Evolutionary conservation across 139 green algal species (phyloP), one percentile per base, ranked within the genome.

Genomic region (Coelastrella sp.): DNA sequence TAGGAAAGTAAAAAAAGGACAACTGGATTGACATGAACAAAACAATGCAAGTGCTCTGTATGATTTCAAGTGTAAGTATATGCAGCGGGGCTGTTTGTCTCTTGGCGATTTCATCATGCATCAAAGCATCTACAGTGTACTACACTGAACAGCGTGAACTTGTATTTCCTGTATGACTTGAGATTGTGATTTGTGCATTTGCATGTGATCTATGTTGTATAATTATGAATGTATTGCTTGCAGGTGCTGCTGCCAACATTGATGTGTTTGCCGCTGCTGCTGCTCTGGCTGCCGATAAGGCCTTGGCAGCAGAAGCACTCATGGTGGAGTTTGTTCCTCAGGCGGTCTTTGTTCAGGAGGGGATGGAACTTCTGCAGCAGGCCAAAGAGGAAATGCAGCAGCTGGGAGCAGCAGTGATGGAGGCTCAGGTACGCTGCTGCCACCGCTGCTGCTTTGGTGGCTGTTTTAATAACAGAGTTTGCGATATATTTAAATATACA

Each of bases 261-360:
- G 73, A 81, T 34, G 67, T 81, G 4, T 81, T 81, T 81, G 73
- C 73, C n/a, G 73, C 50, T 32, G 73, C 73, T 67, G 73, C 73
- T 37, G 73, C 73, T 27, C 48, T 81, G 5, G 73, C 73, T 27
- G 50, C 50, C 51, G 73, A 81, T 50, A 81, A 81, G 32, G 73
- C 48, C 15, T n/a, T 81, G 13, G 73, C 73, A 50, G 73, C 73
- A 35, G 73, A 81, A 21, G 73, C 48, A 0, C 23, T 68, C 19
- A n/a, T 50, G 15, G 73, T 81, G 15, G 73, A 81, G 30, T 81
- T 60, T 51, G 73, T 81, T 21, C 73, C 73, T 7, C 73, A 81
- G 25, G 43, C 43, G 1, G 30, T 38, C 0, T 81, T 81, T 21
- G 19, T 81, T 27, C 25, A 53, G n/a, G 73, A 81, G 50, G 48